These are phyloP conservation scores for Xenosphaeropsis pyriputrescens DNA, from an alignment of 2,329 filamentous ascomycete species.

Conservation along the genomic window DNA sequence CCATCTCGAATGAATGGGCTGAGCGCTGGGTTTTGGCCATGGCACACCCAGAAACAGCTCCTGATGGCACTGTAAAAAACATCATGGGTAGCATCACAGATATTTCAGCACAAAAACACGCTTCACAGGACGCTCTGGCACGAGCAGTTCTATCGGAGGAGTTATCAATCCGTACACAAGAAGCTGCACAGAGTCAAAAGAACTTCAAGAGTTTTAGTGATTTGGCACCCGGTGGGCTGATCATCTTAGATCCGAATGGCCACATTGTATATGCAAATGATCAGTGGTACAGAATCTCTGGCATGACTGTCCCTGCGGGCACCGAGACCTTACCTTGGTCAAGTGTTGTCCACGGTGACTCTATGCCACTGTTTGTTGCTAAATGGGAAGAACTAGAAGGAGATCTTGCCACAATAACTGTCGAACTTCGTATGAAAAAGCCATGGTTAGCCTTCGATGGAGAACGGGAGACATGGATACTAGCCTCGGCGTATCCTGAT, in stretches of 20 bases:
- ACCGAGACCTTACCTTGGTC: too few relatives aligned
- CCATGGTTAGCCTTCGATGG: conserved; percentile 4
- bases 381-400: conserved; percentile 23
- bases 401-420: conserved; percentile 20
- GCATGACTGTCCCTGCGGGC: conserved; percentile 27
- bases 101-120: conserved; percentile 71
- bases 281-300: conserved; percentile 28
- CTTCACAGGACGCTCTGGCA: conserved; percentile 69
- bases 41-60: conserved; percentile 55
- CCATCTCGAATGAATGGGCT: conserved; percentile 20
- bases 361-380: conserved; percentile 12
- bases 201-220: conserved; percentile 73
- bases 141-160: conserved; percentile 64
- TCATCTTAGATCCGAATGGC: conserved; percentile 56
- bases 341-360: conserved; percentile 1
- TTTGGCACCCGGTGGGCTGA: conserved; percentile 68
- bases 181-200: conserved; percentile 52
- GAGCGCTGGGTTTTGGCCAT: conserved; percentile 59
- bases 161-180: conserved; percentile 45
- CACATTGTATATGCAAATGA: conserved; percentile 67
- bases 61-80: conserved; percentile 48
- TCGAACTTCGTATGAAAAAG: conserved; percentile 20
- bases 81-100: conserved; percentile 72
- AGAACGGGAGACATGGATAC: conserved; percentile 9
- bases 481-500: conserved; percentile 11